A percentile compares a stretch with the other conserved stretches of the same genome.
Conservation (phyloP, 1,284 basidiomycete genomes). For the Phellopilus nigrolimitatus region DNA sequence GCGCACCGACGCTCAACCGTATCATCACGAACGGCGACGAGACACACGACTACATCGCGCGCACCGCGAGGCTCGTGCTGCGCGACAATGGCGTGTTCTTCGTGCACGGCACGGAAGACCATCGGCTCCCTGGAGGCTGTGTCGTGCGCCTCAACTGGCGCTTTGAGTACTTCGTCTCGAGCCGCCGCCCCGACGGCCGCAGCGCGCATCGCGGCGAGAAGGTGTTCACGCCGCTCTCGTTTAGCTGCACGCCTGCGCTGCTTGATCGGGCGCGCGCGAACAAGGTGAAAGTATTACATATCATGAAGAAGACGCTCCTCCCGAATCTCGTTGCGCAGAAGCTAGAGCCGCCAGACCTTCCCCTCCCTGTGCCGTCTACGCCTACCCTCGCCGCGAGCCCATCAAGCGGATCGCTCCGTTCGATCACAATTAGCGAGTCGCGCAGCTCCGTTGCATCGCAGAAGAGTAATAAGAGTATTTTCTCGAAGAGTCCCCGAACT, state of each 20-base stretch:
- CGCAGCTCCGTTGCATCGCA: not conserved
- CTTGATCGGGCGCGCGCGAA: slow-evolving; percentile 60
- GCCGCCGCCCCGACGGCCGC: slow-evolving; percentile 44
- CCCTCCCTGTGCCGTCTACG: not conserved
- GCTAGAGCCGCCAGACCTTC: slow-evolving; percentile 38
- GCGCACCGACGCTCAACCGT: slow-evolving; percentile 60
- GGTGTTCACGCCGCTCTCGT: slow-evolving; percentile 62
- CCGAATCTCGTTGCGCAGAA: slow-evolving; percentile 54
- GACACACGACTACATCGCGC: slow-evolving; percentile 64
- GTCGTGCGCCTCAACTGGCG: slow-evolving; percentile 56
- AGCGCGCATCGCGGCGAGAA: slow-evolving; percentile 55
- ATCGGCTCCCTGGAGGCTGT: slow-evolving; percentile 25
- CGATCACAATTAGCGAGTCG: slow-evolving; percentile 5
- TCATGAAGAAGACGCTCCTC: slow-evolving; percentile 62
- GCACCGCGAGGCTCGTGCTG: slow-evolving; percentile 61
- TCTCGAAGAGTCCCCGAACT: not conserved
- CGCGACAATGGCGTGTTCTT: slow-evolving; percentile 70
- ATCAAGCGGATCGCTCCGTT: not conserved
- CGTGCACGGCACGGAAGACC: slow-evolving; percentile 57
- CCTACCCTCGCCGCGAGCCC: not conserved
- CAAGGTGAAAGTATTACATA: slow-evolving; percentile 60
- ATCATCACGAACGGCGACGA: slow-evolving; percentile 61
- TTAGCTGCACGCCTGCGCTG: slow-evolving; percentile 67
- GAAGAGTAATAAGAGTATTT: not conserved
- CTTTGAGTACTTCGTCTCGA: slow-evolving; percentile 71